Evolutionary conservation across 306 rosid genomes (phyloP), one percentile per base, ranked within the genome.

Genomic region (Alnus rubra): DNA sequence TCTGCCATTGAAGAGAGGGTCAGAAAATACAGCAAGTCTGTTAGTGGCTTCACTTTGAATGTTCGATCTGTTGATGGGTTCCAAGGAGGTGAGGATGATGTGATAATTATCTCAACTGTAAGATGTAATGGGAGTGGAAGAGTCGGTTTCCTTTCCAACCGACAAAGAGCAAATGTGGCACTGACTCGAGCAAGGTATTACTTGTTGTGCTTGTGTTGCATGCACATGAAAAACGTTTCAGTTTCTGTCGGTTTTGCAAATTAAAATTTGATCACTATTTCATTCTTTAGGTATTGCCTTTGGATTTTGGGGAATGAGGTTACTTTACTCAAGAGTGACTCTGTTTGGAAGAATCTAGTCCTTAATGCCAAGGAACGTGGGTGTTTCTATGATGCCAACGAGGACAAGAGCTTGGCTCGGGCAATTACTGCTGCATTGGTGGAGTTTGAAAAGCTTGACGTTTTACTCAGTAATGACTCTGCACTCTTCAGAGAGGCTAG

Each of bases 81-180:
- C 82, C 96, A 91, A 89, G 93, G 93, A 0, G 90, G 92, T 4
- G 93, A 91, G 51, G 87, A 89, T 59, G 96, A 91, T 63, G 83
- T 91, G 7, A 89, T 89, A 9, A 69, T 81, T 42, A 71, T 73
- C 19, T 88, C 87, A 3, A 82, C 90, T 10, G 92, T 84, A 12
- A 85, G 89, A 71, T 69, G 81, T 2, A 86, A 88, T 69, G 75
- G 11, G 9, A 63, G 50, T 16, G 92, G 89, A 14, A 68, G 71
- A n/a, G 76, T 91, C 5, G 91, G 93, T 33, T 89, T 88, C 70
- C 86, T 89, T 76, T 86, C 88, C 1, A 85, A 79, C 44, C 51
- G 52, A 14, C 89, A 83, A 69, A 84, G 93, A 78, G 75, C 88
- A 23, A 91, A 91, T 71, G 93, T 86, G 52, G 90, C 90, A 1